phyloP scores from a whole-genome alignment of 2,329 filamentous ascomycete species.

The Monosporascus cannonballus region DNA sequence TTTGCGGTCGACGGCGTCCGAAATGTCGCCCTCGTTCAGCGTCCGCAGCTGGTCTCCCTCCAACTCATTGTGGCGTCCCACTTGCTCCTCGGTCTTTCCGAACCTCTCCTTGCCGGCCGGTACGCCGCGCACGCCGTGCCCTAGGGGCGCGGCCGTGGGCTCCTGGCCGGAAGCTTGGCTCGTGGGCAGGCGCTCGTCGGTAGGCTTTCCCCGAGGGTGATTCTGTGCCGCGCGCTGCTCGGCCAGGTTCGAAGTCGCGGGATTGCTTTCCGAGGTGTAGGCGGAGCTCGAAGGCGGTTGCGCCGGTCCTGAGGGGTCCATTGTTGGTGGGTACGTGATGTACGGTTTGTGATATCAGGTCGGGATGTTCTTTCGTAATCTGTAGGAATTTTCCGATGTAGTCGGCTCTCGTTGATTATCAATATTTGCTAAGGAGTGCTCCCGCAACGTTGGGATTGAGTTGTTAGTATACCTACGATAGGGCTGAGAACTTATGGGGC shows the following conservation, averaged over 20 bases:
- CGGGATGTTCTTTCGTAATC: too few species aligned
- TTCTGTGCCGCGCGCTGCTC: conserved; percentile 16
- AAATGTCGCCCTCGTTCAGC: conserved; percentile 22
- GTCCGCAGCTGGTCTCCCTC: conserved; percentile 25
- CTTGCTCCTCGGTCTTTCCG: conserved; percentile 14
- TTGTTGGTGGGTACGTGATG: background rate
- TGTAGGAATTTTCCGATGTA: too few species aligned
- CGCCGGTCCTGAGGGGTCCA: conserved; percentile 21
- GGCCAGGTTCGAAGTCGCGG: conserved; percentile 16
- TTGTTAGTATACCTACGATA: background rate
- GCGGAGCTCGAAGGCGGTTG: conserved; percentile 20
- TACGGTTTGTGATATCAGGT: background rate
- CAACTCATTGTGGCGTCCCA: conserved; percentile 16
- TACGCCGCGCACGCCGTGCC: conserved; percentile 18
- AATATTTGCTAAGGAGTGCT: too few species aligned
- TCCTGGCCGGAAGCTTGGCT: conserved; percentile 10
- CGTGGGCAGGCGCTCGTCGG: conserved; percentile 15
- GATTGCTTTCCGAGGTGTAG: conserved; percentile 21
- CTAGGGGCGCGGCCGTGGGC: conserved; percentile 21
- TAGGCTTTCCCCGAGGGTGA: conserved; percentile 3
- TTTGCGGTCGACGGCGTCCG: conserved; percentile 18
- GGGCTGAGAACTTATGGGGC: background rate
- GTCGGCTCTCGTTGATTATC: too few species aligned
- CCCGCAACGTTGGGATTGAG: too few species aligned
- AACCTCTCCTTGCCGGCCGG: conserved; percentile 17